Evolutionary conservation across 345 rosid genomes (phyloP).

Genomic region (Syzygium grande): DNA sequence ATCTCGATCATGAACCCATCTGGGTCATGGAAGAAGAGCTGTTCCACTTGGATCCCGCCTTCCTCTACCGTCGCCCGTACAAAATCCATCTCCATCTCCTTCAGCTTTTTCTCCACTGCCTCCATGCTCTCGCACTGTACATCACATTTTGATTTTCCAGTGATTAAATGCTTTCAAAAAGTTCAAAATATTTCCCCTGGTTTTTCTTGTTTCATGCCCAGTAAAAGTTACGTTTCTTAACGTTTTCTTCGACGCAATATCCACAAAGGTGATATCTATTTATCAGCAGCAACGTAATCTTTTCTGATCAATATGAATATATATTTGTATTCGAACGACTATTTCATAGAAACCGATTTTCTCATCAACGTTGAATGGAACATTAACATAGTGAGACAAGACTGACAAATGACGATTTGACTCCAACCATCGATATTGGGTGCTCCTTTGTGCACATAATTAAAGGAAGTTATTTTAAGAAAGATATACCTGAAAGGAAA

Average conservation of each 20-base stretch:
- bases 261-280: neutral
- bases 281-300: neutral
- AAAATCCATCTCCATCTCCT: constrained; percentile 47
- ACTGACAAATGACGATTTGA: neutral
- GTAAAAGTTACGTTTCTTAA: neutral
- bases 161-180: neutral
- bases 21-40: constrained; percentile 81
- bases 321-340: neutral
- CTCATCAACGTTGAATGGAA: neutral
- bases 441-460: neutral
- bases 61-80: constrained; percentile 58
- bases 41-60: constrained; percentile 78
- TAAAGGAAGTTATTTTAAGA: neutral
- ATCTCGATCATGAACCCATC: constrained; percentile 91
- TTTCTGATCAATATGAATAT: neutral
- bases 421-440: neutral
- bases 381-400: neutral
- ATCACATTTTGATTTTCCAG: neutral
- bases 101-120: constrained; percentile 61
- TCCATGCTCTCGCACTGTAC: constrained; percentile 74
- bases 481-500: constrained; percentile 68
- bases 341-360: neutral
- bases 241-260: neutral
- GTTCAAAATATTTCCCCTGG: neutral
- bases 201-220: neutral